Evolutionary conservation across 139 green algal species (phyloP), one percentile per base, ranked within the genome.

Genomic region (Ulvella scutata): DNA sequence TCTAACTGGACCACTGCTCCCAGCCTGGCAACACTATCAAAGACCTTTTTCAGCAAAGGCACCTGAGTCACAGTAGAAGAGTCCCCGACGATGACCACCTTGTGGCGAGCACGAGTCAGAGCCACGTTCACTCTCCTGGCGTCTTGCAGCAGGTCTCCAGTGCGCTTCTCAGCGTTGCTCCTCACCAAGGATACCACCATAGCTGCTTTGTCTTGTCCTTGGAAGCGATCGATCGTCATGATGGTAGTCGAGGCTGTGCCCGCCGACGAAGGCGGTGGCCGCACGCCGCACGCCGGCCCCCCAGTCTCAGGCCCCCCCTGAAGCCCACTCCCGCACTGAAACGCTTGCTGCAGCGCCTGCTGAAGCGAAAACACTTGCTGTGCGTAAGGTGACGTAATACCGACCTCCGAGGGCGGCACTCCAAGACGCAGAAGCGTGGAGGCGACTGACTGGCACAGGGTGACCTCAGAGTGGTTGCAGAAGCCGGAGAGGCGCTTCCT

Each of bases 111-210:
- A 4, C 93, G 81, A 2, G 94, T 98, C 35, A 98, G 67, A 9
- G 90, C 88, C 40, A 98, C 94, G 77, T 98, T 98, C 40, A 98
- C 79, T 29, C 94, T 87, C 40, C 90, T 85, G 85, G 84, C 91
- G 82, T 98, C 92, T 0, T 62, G 39, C 29, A 98, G 85, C 76
- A 97, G 51, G 17, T n/a, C 33, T 6, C 51, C 51, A 34, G 51
- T 67, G 51, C 33, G 51, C 13, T 29, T 29, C 13, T 67, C 13
- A 36, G 20, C 51, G 33, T 96, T 96, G 74, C 74, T 86, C 23
- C 85, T 80, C 60, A 96, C 90, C 3, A 96, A 78, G 0, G 87
- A 92, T 33, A 95, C 34, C 28, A 96, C 43, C 1, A 96, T 79
- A 35, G 72, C 82, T 2, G 80, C 36, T 82, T 94, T 95, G 81